Evolutionary conservation across 1,139 yeast species (phyloP).

Genomic region (Suhomyces yuchorum): DNA sequence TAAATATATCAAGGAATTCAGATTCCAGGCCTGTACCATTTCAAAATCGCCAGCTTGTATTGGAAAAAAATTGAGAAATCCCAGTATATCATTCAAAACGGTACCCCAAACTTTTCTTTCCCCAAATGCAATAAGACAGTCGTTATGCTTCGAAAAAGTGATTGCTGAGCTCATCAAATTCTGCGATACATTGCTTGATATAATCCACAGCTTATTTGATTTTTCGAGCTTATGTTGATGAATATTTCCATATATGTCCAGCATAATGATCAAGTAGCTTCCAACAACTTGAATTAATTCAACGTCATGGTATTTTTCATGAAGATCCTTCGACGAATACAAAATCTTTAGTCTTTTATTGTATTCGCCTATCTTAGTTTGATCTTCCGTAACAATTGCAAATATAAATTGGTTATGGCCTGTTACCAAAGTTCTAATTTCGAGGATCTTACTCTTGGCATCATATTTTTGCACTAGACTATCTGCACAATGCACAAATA

Average conservation of each 20-base stretch:
- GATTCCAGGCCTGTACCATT: not conserved
- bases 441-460: not conserved
- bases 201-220: not conserved
- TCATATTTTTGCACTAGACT: not conserved
- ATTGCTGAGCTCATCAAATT: not conserved
- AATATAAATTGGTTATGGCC: not conserved
- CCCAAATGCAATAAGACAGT: not conserved
- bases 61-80: not conserved
- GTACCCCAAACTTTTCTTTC: conserved; percentile 1
- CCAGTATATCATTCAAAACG: not conserved
- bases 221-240: conserved; percentile 1
- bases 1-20: not conserved
- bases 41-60: not conserved
- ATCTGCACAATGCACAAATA: not conserved
- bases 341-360: not conserved
- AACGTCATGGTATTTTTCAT: not conserved
- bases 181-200: not conserved
- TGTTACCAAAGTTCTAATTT: not conserved
- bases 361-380: not conserved
- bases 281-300: not conserved
- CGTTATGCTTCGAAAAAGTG: not conserved
- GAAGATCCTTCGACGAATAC: not conserved
- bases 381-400: not conserved
- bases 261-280: not conserved
- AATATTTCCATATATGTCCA: conserved; percentile 7